phyloP scores from a whole-genome alignment of 2,329 filamentous ascomycete genomes.

The Alternaria consortialis region DNA sequence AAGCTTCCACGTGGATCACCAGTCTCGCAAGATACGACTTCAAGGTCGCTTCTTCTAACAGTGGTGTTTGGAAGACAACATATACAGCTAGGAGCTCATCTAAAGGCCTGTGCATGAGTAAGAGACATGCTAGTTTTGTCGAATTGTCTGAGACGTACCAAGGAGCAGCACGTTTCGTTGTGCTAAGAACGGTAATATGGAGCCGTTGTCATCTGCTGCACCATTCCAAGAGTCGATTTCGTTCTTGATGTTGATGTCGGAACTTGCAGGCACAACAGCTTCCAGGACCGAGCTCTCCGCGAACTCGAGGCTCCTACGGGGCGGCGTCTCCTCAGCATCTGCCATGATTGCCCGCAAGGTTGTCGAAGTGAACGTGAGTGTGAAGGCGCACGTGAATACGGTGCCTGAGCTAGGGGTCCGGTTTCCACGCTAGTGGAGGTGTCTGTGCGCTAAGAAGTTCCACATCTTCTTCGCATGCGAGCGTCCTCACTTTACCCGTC shows the following conservation, averaged over 20 bases:
- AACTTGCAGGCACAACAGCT: constrained; percentile 49
- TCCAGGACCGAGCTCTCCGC: constrained; percentile 51
- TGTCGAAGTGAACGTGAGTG: constrained; percentile 10
- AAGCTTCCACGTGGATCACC: constrained; percentile 72
- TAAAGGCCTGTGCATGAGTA: constrained; percentile 64
- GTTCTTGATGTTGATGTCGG: constrained; percentile 48
- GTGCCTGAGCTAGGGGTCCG: constrained; percentile 16
- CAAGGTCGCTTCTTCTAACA: constrained; percentile 65
- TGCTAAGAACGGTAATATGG: constrained; percentile 65
- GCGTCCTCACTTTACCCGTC: constrained; percentile 6
- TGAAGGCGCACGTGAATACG: constrained; percentile 29
- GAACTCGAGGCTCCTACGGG: constrained; percentile 49
- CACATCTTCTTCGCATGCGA: constrained; percentile 9
- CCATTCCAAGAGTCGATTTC: constrained; percentile 58
- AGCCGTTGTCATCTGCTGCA: constrained; percentile 54
- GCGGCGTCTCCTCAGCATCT: constrained; percentile 28
- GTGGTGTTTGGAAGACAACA: constrained; percentile 72
- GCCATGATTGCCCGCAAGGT: constrained; percentile 26
- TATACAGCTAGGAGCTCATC: constrained; percentile 78
- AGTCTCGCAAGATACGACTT: constrained; percentile 69
- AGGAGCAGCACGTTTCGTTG: constrained; percentile 75
- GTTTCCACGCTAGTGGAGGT: background rate
- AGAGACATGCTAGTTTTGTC: constrained; percentile 55
- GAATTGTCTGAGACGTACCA: constrained; percentile 61
- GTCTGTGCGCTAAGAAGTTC: constrained; percentile 12